Evolutionary conservation across 78 protist genomes (phyloP).

Genomic region (Dictyostelium firmibasis): DNA sequence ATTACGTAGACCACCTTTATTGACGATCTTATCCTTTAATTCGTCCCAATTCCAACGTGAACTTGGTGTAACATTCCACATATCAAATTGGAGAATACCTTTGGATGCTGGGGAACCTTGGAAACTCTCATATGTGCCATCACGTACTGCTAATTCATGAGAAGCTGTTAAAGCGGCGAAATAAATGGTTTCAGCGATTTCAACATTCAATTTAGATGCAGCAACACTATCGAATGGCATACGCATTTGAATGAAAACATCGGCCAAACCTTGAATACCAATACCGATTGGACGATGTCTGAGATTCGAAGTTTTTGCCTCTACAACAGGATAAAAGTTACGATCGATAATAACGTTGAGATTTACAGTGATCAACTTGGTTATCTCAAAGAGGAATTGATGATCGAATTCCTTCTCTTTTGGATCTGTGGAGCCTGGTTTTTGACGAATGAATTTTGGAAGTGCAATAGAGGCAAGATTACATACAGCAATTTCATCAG

Average conservation of each 20-base stretch:
- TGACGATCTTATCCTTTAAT: conserved; percentile 46
- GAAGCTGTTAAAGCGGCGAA: conserved; percentile 87
- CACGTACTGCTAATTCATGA: conserved; percentile 60
- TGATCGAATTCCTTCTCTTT: conserved; percentile 85
- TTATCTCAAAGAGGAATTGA: conserved; percentile 84
- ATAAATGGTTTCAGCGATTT: conserved; percentile 98
- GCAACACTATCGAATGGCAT: conserved; percentile 94
- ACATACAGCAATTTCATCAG: conserved; percentile 98
- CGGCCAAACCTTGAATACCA: conserved; percentile 99
- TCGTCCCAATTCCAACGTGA: conserved; percentile 88
- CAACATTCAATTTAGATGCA: conserved; percentile 94
- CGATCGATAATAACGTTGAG: conserved; percentile 96
- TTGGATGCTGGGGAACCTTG: conserved; percentile 93
- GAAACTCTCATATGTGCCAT: conserved; percentile 91
- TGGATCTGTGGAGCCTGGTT: background rate
- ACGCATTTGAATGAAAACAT: conserved; percentile 93
- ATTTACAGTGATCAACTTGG: conserved; percentile 88
- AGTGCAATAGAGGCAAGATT: conserved; percentile 98
- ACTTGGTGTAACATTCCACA: conserved; percentile 95
- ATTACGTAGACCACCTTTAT: conserved; percentile 95
- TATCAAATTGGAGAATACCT: conserved; percentile 96
- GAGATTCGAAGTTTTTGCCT: conserved; percentile 93
- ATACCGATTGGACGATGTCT: conserved; percentile 98
- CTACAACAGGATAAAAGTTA: conserved; percentile 98
- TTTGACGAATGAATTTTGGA: conserved; percentile 88